Evolutionary conservation across 495 filamentous ascomycete species (phyloP).

Genomic region (Evansstolkia leycettana): DNA sequence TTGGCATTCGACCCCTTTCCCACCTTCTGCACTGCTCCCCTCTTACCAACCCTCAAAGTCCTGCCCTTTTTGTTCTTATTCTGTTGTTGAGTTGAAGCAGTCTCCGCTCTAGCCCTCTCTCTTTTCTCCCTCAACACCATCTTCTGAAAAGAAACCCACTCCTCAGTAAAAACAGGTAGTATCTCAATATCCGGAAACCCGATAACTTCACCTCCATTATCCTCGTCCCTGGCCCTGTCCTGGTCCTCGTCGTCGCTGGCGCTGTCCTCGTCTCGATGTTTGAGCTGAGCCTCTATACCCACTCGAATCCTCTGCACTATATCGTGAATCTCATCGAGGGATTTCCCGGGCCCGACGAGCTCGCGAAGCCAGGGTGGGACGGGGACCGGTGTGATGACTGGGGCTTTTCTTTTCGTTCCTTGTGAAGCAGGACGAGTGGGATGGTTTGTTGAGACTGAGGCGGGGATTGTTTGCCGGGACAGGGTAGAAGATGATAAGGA

Average conservation of each 20-base stretch:
- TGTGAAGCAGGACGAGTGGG: no score
- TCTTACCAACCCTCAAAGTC: neutral
- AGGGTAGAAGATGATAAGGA: no score
- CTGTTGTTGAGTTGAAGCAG: no score
- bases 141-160: slow-evolving; percentile 7
- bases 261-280: slow-evolving; percentile 1
- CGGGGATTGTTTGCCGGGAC: neutral
- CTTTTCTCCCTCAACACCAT: no score
- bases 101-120: no score
- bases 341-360: slow-evolving; percentile 13
- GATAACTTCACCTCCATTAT: slow-evolving; percentile 3
- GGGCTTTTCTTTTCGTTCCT: slow-evolving; percentile 6
- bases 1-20: neutral
- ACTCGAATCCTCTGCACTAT: slow-evolving; percentile 12
- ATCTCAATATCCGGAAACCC: slow-evolving; percentile 58
- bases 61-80: no score
- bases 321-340: slow-evolving; percentile 18
- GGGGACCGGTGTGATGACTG: slow-evolving; percentile 11
- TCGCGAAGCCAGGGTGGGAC: slow-evolving; percentile 23
- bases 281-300: slow-evolving; percentile 6
- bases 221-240: neutral
- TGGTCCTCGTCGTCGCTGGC: no score
- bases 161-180: slow-evolving; percentile 38
- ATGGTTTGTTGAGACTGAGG: neutral
- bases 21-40: slow-evolving; percentile 5